Conservation (phyloP, 2,329 filamentous ascomycete species). For the Aotearoamyces nothofagi region DNA sequence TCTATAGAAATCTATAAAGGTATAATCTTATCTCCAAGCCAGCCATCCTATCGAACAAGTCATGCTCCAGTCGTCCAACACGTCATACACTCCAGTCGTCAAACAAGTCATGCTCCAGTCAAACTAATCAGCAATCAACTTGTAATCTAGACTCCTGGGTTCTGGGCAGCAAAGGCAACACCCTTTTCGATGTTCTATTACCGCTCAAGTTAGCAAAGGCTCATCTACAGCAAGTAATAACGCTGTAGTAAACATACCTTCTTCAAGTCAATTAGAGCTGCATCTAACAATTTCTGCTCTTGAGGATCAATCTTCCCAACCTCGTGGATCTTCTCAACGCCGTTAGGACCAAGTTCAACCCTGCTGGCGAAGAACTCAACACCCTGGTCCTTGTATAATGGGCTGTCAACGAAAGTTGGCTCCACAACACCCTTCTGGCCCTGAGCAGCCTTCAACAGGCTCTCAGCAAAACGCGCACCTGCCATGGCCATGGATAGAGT, state of each 20-base stretch:
- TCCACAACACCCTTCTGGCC: slow-evolving; percentile 89
- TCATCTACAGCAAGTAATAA: not conserved
- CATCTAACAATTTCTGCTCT: slow-evolving; percentile 82
- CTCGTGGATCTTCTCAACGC: slow-evolving; percentile 49
- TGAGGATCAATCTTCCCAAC: slow-evolving; percentile 70
- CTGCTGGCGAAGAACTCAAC: slow-evolving; percentile 93
- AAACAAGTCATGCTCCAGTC: too few relatives aligned
- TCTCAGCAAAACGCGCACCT: slow-evolving; percentile 91
- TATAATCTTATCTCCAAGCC: too few relatives aligned
- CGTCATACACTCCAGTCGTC: too few relatives aligned
- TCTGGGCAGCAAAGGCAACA: slow-evolving; percentile 61
- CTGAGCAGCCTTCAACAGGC: slow-evolving; percentile 82
- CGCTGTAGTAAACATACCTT: slow-evolving; percentile 49
- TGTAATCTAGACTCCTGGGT: too few relatives aligned
- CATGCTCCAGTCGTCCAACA: too few relatives aligned
- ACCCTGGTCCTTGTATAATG: slow-evolving; percentile 71
- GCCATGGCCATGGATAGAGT: slow-evolving; percentile 94
- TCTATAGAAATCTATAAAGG: too few relatives aligned
- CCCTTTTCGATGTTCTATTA: slow-evolving; percentile 93
- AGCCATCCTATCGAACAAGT: too few relatives aligned
- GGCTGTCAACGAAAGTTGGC: slow-evolving; percentile 91
- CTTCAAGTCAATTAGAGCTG: slow-evolving; percentile 76
- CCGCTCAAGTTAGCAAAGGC: slow-evolving; percentile 39
- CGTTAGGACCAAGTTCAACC: slow-evolving; percentile 64
- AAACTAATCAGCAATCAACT: too few relatives aligned